Base-by-base conservation (phyloP, 139 green algal species). In the Spirogloea muscicola region DNA sequence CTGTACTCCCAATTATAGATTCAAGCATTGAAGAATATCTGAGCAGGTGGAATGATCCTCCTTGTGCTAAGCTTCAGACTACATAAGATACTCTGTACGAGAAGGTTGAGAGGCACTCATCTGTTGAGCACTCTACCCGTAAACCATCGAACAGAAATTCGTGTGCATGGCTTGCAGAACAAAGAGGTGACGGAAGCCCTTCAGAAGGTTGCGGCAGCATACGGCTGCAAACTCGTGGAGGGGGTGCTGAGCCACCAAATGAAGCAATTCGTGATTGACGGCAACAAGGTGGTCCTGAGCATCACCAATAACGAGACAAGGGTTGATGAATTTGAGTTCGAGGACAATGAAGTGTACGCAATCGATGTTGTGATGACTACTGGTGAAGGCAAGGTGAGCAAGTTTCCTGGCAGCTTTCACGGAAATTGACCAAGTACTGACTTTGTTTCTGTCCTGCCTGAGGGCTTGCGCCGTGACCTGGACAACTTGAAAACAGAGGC, bases 231-330 rank as follows among this genome's bases (percentile, higher is more conserved):
- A 49, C 58, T 98, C 63, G 91, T 98, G 42, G 94, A 99, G 84
- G 94, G 92, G n/a, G 94, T 99, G 27, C 67, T 93, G 72, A 87
- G 78, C 36, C 92, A 98, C 82, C 77, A 97, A 79, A 92, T 97
- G 89, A 97, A 96, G 85, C 91, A 91, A 68, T 98, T 96, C 72
- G 82, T 97, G 25, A 97, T 99, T 41, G 94, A 99, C 77, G 94
- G 87, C 51, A 95, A 95, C 86, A 97, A 97, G 86, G 92, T 91
- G 42, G 85, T 98, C 49, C 84, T 97, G 5, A 96, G 93, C 85
- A 88, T 87, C 72, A 37, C 43, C 16, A 71, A 70, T 18, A 29
- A 49, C 38, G 94, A 98, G 25, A 61, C 82, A 21, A 91, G 89
- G 81, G 90, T 93, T 31, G 94, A 98, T 51, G 92, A 97, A 29